These are phyloP conservation scores for Hypoxylon rickii DNA, from an alignment of 495 filamentous ascomycete species.

Conservation along the genomic window DNA sequence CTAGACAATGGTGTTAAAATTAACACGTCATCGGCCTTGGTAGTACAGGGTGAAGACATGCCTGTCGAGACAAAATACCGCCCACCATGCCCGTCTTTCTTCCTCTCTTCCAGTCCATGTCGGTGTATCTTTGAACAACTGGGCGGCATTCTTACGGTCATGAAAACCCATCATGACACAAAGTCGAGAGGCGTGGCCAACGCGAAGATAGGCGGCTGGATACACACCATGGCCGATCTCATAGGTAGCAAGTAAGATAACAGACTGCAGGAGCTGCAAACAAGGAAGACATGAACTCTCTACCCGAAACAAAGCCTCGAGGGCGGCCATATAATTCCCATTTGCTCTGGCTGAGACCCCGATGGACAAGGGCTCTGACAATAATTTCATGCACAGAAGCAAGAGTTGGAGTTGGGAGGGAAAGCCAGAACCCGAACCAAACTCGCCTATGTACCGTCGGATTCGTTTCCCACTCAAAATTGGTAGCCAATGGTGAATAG, in stretches of 20 bases:
- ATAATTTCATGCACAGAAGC: constrained; percentile 52
- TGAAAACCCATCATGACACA: constrained; percentile 53
- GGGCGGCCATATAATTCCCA: constrained; percentile 38
- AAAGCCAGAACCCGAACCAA: constrained; percentile 35
- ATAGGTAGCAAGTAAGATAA: constrained; percentile 46
- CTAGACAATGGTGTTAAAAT: constrained; percentile 6
- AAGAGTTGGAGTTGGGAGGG: constrained; percentile 50
- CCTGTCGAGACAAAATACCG: constrained; percentile 32
- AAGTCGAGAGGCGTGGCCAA: constrained; percentile 47
- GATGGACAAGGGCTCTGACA: constrained; percentile 36
- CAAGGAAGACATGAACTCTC: constrained; percentile 36
- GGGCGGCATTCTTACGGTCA: constrained; percentile 33
- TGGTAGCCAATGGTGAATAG: constrained; percentile 50
- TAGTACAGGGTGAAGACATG: too few species aligned
- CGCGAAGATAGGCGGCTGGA: constrained; percentile 49
- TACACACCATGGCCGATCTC: constrained; percentile 53
- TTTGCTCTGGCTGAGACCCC: constrained; percentile 41
- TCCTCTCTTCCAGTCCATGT: constrained; percentile 32
- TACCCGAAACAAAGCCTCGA: constrained; percentile 35
- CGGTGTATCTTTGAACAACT: constrained; percentile 32
- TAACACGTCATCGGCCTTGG: too few species aligned
- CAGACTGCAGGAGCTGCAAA: constrained; percentile 48
- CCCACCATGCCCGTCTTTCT: constrained; percentile 31
- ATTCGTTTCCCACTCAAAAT: constrained; percentile 52
- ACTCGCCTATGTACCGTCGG: constrained; percentile 33